phyloP scores from a whole-genome alignment of 106 monocot genomes.

The Phalaenopsis equestris region DNA sequence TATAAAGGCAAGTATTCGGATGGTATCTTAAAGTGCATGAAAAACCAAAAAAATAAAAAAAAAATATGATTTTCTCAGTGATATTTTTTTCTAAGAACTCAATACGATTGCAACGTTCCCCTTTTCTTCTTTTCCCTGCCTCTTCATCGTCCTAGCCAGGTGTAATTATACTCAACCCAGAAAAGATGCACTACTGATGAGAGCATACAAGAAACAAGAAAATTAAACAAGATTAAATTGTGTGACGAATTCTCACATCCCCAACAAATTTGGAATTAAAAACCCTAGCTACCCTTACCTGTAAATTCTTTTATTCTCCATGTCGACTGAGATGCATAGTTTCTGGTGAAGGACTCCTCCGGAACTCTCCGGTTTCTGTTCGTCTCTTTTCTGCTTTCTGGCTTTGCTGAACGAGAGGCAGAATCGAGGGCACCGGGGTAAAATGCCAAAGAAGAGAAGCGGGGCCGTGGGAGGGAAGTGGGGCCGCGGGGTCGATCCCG shows the following conservation, averaged over 20 bases:
- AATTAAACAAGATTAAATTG: background rate
- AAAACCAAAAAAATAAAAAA: background rate
- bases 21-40: background rate
- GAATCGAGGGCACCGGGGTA: no score
- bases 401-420: constrained; percentile 44
- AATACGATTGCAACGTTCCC: background rate
- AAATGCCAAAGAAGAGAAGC: no score
- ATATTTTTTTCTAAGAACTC: background rate
- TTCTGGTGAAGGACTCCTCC: constrained; percentile 79
- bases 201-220: background rate
- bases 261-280: background rate
- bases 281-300: constrained; percentile 40
- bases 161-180: background rate
- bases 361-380: constrained; percentile 39
- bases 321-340: constrained; percentile 88
- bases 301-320: constrained; percentile 51
- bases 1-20: background rate
- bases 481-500: no score
- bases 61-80: background rate
- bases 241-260: background rate
- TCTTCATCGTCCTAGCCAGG: background rate
- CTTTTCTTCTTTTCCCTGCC: background rate
- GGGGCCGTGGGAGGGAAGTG: no score
- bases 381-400: constrained; percentile 82
- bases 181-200: background rate